Base-by-base conservation (phyloP, 176 grass and related monocot genomes). In the Poa annua region DNA sequence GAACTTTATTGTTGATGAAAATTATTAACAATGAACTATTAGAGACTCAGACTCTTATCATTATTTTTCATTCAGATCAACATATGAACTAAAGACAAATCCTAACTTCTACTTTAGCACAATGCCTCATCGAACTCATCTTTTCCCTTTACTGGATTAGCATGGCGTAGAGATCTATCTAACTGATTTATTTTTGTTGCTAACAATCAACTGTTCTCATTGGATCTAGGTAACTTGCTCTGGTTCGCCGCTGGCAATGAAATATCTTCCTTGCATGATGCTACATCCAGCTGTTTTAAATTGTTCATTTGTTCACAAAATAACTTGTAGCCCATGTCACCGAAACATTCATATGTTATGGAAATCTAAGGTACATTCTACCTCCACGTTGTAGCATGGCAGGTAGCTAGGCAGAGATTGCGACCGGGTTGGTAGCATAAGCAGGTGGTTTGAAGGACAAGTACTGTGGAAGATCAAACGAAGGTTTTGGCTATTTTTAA, bases 231-330 rank as follows among this genome's bases (percentile, higher is more conserved):
- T 70, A 44, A 41, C 55, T 42, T 2, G 7, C 26, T 62, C 21
- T 32, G 21, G 2, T 79, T 63, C 26, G 1, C 21, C 29, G 49
- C 66, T 11, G 54, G 34, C 12, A 77, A 42, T n/a, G 35, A 42
- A 77, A 39, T 25, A 77, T 15, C 35, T 59, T 77, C 75, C n/a
- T 42, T 24, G 54, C 53, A 77, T 39, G 6, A 8, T 77, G 42
- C 53, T 25, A 57, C 3, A 10, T 78, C 75, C 54, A 61, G 38
- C 0, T 71, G 35, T 71, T 55, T 71, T 57, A 54, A 80, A 68
- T 63, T 29, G 35, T 61, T 59, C 15, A 4, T 62, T 62, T 62
- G 12, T 19, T 78, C 13, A 63, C 21, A 63, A 21, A 20, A 63
- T 6, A 17, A 32, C 3, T 7, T 9, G 48, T 35, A 52, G 12